Percentiles rank a stretch among this genome's conserved stretches.
Conservation (phyloP, 805 yeast genomes). For the Yamadazyma ubonensis region DNA sequence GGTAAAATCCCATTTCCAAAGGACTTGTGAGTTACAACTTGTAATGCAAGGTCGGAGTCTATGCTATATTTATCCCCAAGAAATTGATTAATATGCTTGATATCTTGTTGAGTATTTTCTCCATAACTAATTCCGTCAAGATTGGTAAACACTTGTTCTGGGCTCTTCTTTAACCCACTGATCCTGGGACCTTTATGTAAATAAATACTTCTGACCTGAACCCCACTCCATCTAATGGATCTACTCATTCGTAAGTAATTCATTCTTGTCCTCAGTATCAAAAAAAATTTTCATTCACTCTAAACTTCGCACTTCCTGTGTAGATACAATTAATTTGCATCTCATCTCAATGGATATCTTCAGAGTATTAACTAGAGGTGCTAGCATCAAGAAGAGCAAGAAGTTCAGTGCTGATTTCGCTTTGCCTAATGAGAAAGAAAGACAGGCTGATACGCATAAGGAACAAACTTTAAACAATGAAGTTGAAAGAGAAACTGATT, state of each 20-base stretch:
- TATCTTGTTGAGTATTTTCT: slow-evolving; percentile 48
- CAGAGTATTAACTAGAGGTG: slow-evolving; percentile 81
- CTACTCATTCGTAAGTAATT: slow-evolving; percentile 2
- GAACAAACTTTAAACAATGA: slow-evolving; percentile 44
- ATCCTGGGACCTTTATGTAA: slow-evolving; percentile 56
- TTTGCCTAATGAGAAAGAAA: slow-evolving; percentile 24
- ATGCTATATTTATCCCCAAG: slow-evolving; percentile 50
- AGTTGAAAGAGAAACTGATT: slow-evolving; percentile 75
- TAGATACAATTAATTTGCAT: slow-evolving; percentile 2
- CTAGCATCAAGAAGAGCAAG: slow-evolving; percentile 64
- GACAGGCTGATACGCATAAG: slow-evolving; percentile 27
- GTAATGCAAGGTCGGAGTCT: slow-evolving; percentile 63
- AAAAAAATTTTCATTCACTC: slow-evolving; percentile 6
- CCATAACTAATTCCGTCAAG: slow-evolving; percentile 43
- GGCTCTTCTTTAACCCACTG: slow-evolving; percentile 70
- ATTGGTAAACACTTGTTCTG: slow-evolving; percentile 46
- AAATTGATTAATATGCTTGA: slow-evolving; percentile 49
- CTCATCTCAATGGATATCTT: slow-evolving; percentile 75
- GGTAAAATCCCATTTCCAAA: slow-evolving; percentile 91
- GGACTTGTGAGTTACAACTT: slow-evolving; percentile 88
- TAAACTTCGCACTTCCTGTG: slow-evolving; percentile 8
- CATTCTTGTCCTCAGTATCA: background rate
- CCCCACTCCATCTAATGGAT: too few species aligned
- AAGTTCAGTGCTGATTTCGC: slow-evolving; percentile 44
- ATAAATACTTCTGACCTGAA: too few species aligned